Base-by-base conservation (phyloP, 495 filamentous ascomycete species). In the Symbiotaphrina buchneri region DNA sequence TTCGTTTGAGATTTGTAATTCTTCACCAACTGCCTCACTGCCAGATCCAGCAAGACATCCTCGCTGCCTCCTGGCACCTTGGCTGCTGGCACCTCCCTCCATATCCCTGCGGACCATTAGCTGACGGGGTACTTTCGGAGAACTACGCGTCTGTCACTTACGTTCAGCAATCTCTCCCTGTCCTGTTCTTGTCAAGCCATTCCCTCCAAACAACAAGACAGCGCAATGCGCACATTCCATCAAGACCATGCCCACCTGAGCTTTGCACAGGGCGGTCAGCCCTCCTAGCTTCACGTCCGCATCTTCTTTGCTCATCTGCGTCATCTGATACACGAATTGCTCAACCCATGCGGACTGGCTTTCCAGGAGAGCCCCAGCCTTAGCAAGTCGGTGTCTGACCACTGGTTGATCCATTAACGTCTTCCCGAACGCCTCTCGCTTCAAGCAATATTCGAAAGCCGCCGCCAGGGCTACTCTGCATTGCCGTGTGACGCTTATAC, bases 341-440 rank as follows among this genome's bases (percentile, higher is more conserved):
- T 83, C 76, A 3, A 79, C 49, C 70, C 71, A 81, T 7, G 74
- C 73, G 56, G 60, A 74, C 48, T 69, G 63, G 10, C 56, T 67
- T 47, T 83, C 76, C 5, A 81, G 50, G 41, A 68, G 52, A 3
- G 68, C 71, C 3, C 74, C 76, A 6, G 63, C 63, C 41, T 72
- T 76, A 8, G 74, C 73, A 5, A 83, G 53, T 21, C 74, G 55
- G 47, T 81, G 67, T 10, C 76, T 50, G 21, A 83, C 74, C 0
- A 81, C 74, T 0, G 72, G 62, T 45, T 80, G 73, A 23, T 78
- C 71, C 45, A 80, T 62, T 3, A 81, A 54, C 7, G 68, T 53
- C 49, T 77, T 77, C 1, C 73, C 71, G 40, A 81, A 83, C 5
- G 75, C 73, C 48, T 82, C 74, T 2, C 74, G 60, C 49, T 71